Percentiles rank a stretch among this genome's conserved stretches.
phyloP scores from a whole-genome alignment of 257 asterid genomes.

The Przewalskia tangutica region DNA sequence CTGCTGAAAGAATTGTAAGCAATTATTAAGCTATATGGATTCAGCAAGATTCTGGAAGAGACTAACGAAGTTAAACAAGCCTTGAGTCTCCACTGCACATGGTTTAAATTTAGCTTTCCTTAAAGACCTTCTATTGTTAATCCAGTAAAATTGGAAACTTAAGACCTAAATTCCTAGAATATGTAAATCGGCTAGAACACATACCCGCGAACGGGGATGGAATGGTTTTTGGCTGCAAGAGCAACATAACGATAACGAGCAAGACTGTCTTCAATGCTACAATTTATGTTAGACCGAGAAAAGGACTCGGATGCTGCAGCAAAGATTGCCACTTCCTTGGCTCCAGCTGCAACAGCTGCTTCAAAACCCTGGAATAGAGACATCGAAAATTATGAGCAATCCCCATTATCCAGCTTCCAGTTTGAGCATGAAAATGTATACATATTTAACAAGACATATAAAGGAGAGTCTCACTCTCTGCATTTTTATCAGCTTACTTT shows the following conservation, averaged over 20 bases:
- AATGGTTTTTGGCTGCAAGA: constrained; percentile 49
- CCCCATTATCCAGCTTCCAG: neutral
- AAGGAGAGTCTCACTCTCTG: neutral
- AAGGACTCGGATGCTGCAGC: constrained; percentile 94
- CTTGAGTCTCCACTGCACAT: neutral
- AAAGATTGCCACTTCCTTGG: constrained; percentile 89
- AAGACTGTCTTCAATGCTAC: constrained; percentile 76
- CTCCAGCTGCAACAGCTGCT: constrained; percentile 80
- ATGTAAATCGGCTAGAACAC: constrained; percentile 8
- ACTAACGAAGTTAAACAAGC: neutral
- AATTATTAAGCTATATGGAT: neutral
- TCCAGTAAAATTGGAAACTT: neutral
- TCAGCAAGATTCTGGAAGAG: neutral
- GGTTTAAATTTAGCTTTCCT: neutral
- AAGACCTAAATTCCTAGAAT: neutral
- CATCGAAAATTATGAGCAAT: neutral
- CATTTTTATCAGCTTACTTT: constrained; percentile 36
- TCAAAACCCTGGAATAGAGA: constrained; percentile 56
- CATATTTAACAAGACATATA: neutral
- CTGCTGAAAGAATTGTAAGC: neutral
- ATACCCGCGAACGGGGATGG: constrained; percentile 88
- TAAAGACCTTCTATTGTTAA: neutral
- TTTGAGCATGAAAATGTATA: neutral
- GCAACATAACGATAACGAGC: constrained; percentile 69
- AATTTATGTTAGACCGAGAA: constrained; percentile 69